Evolutionary conservation across 1,284 basidiomycete species (phyloP).

Genomic region (Exobasidium cylindrosporum): DNA sequence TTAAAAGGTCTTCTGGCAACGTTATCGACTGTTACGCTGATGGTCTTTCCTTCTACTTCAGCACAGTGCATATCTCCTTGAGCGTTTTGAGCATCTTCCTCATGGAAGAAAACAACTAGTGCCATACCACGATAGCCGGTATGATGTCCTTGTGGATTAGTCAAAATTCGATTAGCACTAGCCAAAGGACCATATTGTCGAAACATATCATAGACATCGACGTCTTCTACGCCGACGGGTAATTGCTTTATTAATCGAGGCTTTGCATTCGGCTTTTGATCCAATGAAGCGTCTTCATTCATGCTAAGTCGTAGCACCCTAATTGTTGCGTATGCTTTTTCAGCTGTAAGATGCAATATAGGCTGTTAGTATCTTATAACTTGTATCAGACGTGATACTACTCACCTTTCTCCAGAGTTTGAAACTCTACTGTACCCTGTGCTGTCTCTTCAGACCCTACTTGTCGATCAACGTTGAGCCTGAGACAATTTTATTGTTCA

Average conservation of each 20-base stretch:
- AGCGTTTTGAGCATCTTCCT: slow-evolving; percentile 36
- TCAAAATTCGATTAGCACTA: slow-evolving; percentile 35
- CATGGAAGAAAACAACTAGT: slow-evolving; percentile 33
- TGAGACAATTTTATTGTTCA: slow-evolving; percentile 8
- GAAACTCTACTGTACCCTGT: slow-evolving; percentile 46
- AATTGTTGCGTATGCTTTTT: slow-evolving; percentile 44
- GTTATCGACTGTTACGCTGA: slow-evolving; percentile 39
- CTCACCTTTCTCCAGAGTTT: slow-evolving; percentile 39
- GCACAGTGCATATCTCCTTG: slow-evolving; percentile 44
- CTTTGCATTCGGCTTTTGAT: slow-evolving; percentile 30
- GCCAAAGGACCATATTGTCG: slow-evolving; percentile 39
- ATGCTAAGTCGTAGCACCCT: slow-evolving; percentile 27
- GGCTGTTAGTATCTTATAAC: background rate
- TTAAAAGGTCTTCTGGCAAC: slow-evolving; percentile 15
- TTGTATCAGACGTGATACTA: background rate
- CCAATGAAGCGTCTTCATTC: slow-evolving; percentile 17
- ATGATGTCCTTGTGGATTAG: slow-evolving; percentile 36
- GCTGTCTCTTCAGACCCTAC: slow-evolving; percentile 21
- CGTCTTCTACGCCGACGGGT: slow-evolving; percentile 31
- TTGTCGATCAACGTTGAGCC: slow-evolving; percentile 37
- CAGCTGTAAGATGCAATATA: slow-evolving; percentile 28
- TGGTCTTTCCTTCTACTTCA: slow-evolving; percentile 39
- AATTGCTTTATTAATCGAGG: slow-evolving; percentile 46
- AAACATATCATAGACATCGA: slow-evolving; percentile 41
- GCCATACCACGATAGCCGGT: slow-evolving; percentile 49